phyloP scores from a whole-genome alignment of 345 rosid species.

The Zanthoxylum bungeanum region DNA sequence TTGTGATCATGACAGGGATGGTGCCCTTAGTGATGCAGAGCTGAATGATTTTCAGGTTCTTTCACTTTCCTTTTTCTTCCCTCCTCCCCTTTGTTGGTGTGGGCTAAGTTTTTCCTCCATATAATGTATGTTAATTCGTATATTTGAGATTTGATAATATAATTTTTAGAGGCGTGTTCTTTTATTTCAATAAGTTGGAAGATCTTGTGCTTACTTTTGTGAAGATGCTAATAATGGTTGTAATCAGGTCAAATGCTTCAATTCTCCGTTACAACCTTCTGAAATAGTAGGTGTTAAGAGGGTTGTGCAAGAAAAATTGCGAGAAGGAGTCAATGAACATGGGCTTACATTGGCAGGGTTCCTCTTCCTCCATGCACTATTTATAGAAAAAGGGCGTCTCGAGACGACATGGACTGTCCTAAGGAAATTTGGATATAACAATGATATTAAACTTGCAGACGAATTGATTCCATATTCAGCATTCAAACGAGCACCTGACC shows the following conservation, averaged over 20 bases:
- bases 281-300: slow-evolving; percentile 94
- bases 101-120: background rate
- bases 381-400: slow-evolving; percentile 96
- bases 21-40: slow-evolving; percentile 66
- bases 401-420: slow-evolving; percentile 98
- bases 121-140: background rate
- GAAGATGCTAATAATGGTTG: slow-evolving; percentile 28
- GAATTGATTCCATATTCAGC: slow-evolving; percentile 70
- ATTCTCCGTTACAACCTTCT: slow-evolving; percentile 91
- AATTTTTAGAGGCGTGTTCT: background rate
- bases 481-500: slow-evolving; percentile 79
- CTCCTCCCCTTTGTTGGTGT: background rate
- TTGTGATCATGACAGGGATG: slow-evolving; percentile 65
- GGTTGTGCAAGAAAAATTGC: slow-evolving; percentile 92
- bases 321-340: slow-evolving; percentile 86
- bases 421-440: slow-evolving; percentile 89
- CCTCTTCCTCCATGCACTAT: slow-evolving; percentile 93
- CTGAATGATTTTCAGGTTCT: slow-evolving; percentile 74
- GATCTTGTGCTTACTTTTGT: slow-evolving; percentile 4
- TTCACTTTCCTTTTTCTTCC: background rate
- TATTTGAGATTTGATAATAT: background rate
- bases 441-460: slow-evolving; percentile 88
- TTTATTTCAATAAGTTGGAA: background rate
- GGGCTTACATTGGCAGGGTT: slow-evolving; percentile 96
- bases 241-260: slow-evolving; percentile 92